Evolutionary conservation across 768 basidiomycete genomes (phyloP).

Genomic region (Lyophyllum shimeji): DNA sequence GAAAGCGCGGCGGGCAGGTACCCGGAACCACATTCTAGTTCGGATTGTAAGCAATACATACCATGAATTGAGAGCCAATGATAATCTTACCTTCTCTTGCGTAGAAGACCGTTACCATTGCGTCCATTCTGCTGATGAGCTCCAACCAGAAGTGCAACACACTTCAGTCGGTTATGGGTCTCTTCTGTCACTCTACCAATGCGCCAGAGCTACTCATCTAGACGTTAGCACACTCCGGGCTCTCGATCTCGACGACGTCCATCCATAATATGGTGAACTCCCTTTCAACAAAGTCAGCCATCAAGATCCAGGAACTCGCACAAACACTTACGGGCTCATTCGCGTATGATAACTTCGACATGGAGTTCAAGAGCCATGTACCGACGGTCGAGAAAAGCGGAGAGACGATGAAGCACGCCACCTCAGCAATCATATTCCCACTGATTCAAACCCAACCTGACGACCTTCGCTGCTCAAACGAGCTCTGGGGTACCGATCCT

Average conservation of each 20-base stretch:
- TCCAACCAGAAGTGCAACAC: slow-evolving; percentile 13
- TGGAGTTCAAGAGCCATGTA: slow-evolving; percentile 23
- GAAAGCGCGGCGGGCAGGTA: too few relatives aligned
- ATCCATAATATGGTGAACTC: slow-evolving; percentile 18
- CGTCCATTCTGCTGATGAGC: too few relatives aligned
- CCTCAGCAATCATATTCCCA: too few relatives aligned
- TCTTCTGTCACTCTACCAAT: slow-evolving; percentile 37
- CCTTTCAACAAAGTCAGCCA: slow-evolving; percentile 13
- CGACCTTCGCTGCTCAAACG: too few relatives aligned
- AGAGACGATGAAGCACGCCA: too few relatives aligned
- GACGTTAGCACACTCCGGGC: slow-evolving; percentile 21
- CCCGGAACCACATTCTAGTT: too few relatives aligned
- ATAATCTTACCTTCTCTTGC: too few relatives aligned
- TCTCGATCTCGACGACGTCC: slow-evolving; percentile 19
- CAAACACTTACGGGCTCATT: slow-evolving; percentile 19
- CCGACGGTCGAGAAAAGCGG: slow-evolving; percentile 32
- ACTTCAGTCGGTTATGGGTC: slow-evolving; percentile 10
- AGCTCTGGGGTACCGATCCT: too few relatives aligned
- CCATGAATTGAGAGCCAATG: too few relatives aligned
- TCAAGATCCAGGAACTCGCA: slow-evolving; percentile 14
- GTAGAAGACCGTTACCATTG: too few relatives aligned
- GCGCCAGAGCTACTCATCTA: slow-evolving; percentile 23
- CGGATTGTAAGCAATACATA: too few relatives aligned
- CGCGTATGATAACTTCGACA: slow-evolving; percentile 40
- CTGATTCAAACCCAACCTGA: too few relatives aligned